phyloP scores from a whole-genome alignment of 345 rosid species.

The Salix dunnii region DNA sequence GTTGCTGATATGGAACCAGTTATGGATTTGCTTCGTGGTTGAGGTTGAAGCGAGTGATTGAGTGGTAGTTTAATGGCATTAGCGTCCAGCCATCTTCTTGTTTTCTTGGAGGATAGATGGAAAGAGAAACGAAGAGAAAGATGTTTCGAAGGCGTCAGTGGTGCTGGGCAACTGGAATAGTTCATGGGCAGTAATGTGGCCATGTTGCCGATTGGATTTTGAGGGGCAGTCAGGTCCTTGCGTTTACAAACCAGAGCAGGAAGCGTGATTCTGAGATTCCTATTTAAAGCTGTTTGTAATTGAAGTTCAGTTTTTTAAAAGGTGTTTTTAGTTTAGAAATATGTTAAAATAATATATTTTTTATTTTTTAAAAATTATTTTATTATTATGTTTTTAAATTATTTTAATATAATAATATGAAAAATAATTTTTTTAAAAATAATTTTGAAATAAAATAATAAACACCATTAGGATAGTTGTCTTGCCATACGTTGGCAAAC shows the following conservation, averaged over 20 bases:
- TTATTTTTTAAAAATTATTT: too few relatives aligned
- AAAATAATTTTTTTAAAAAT: too few relatives aligned
- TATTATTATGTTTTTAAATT: too few relatives aligned
- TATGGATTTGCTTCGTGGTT: not conserved
- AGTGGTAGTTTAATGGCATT: not conserved
- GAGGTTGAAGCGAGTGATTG: slow-evolving; percentile 6
- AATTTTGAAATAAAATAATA: too few relatives aligned
- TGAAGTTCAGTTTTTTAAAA: too few relatives aligned
- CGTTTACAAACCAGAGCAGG: too few relatives aligned
- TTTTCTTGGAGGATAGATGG: not conserved
- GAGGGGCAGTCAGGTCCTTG: not conserved
- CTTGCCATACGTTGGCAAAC: too few relatives aligned
- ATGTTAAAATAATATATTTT: too few relatives aligned
- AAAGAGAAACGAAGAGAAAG: slow-evolving; percentile 1
- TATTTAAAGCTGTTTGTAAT: too few relatives aligned
- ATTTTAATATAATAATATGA: too few relatives aligned
- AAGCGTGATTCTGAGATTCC: not conserved
- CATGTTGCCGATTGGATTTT: not conserved
- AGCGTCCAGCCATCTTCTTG: not conserved
- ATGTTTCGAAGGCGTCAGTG: slow-evolving; percentile 2
- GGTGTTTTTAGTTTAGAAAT: too few relatives aligned
- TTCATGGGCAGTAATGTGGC: not conserved
- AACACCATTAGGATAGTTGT: too few relatives aligned
- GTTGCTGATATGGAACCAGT: slow-evolving; percentile 11
- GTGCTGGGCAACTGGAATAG: not conserved